phyloP scores from a whole-genome alignment of 345 rosid genomes.

The Ceriops zippeliana region DNA sequence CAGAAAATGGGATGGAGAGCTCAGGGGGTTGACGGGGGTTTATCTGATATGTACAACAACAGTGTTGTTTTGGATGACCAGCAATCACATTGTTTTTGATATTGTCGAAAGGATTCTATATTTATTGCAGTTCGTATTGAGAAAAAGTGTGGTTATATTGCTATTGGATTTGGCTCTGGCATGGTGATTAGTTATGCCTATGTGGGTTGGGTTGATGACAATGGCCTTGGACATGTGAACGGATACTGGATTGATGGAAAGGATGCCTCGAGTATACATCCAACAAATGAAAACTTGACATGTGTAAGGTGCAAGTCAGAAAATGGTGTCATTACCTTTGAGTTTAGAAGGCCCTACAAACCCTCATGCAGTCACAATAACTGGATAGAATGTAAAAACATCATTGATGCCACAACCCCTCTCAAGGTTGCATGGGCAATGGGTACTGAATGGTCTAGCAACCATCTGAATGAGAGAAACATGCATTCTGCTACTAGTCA shows the following conservation, averaged over 20 bases:
- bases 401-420: constrained; percentile 82
- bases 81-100: constrained; percentile 91
- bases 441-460: constrained; percentile 84
- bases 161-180: constrained; percentile 73
- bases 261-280: constrained; percentile 65
- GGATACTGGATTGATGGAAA: constrained; percentile 87
- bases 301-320: constrained; percentile 84
- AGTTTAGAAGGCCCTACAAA: constrained; percentile 74
- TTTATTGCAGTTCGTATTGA: constrained; percentile 88
- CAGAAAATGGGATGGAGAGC: constrained; percentile 95
- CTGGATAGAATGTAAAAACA: constrained; percentile 65
- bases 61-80: constrained; percentile 89
- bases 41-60: constrained; percentile 87
- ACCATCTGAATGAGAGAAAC: constrained; percentile 69
- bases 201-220: constrained; percentile 81
- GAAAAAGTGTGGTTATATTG: constrained; percentile 90
- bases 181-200: constrained; percentile 83
- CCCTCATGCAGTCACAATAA: constrained; percentile 50
- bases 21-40: constrained; percentile 91
- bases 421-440: constrained; percentile 89
- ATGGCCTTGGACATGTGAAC: constrained; percentile 68
- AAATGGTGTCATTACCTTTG: constrained; percentile 80
- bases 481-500: constrained; percentile 92
- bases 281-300: constrained; percentile 76
- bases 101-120: constrained; percentile 53